Evolutionary conservation across 2,329 filamentous ascomycete genomes (phyloP), one percentile per base, ranked within the genome.

Genomic region (Xylogone sp.): DNA sequence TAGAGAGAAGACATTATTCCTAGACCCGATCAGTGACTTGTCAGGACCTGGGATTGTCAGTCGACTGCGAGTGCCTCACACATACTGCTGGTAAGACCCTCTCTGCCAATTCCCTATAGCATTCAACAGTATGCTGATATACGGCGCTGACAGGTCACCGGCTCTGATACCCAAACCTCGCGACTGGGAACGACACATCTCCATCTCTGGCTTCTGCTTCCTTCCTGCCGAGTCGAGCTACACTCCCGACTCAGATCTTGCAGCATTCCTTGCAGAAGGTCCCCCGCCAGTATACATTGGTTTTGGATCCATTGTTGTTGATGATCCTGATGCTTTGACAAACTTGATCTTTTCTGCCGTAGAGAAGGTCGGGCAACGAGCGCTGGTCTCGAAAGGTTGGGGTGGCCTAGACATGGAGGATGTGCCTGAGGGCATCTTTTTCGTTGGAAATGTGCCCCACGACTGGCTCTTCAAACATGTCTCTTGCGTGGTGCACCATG

Each of bases 391-490:
- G 0, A 91, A 93, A 63, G 91, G 90, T 16, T 96, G 90, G 91
- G 90, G 90, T 45, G 90, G 90, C 0, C 75, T 96, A 7, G 90
- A 90, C 24, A 86, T 82, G 0, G 87, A 90, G 3, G 79, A 78
- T 1, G 69, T 90, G 16, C 89, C 89, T 0, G 82, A 90, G 2
- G 82, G 83, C 3, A 82, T 95, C 1, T 90, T 88, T 64, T 90
- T 95, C 82, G 75, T 96, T 34, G 90, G 88, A 12, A 94, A 93
- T 62, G 84, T 86, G 43, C 90, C 90, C 1, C 91, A 96, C 56
- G 91, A 96, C 69, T 96, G 90, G 90, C 71, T 96, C 0, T 96
- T 96, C 68, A 77, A 89, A 56, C 84, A 79, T 34, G 90, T 95
- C 1, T 87, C 88, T 1, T 86, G 83, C 43, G 90, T 96, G 1